Percentiles rank a stretch among this genome's conserved stretches.
Conservation (phyloP, 169 alveolate species). For the Plasmodium yoelii region DNA sequence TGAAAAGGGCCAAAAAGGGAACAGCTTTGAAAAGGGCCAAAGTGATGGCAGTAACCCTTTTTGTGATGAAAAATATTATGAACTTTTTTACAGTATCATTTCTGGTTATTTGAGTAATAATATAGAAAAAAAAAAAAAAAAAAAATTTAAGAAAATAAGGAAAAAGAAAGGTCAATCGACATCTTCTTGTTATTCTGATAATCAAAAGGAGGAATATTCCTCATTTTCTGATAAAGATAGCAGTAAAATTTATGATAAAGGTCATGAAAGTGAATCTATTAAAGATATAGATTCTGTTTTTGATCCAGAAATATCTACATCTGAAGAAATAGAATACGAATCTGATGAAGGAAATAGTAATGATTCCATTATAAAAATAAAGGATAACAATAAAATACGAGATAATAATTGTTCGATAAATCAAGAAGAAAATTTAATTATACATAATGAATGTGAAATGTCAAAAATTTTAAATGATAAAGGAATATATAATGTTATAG, state of each 20-base stretch:
- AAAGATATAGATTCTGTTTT: background rate
- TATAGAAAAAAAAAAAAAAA: conserved; percentile 10
- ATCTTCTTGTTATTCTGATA: too few relatives aligned
- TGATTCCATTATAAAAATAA: background rate
- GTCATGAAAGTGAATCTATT: background rate
- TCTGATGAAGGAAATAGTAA: background rate
- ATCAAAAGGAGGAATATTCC: background rate
- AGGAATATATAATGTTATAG: conserved; percentile 8
- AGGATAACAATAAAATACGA: background rate
- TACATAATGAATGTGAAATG: too few relatives aligned
- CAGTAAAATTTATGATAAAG: background rate
- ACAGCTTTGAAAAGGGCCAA: background rate
- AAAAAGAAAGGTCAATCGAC: background rate
- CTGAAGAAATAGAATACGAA: too few relatives aligned
- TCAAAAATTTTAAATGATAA: conserved; percentile 1
- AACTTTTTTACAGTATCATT: conserved; percentile 29
- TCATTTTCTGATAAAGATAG: background rate
- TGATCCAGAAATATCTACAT: background rate
- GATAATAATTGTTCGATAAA: background rate
- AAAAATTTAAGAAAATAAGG: background rate
- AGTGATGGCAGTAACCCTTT: background rate
- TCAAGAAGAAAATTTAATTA: background rate
- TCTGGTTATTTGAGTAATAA: conserved; percentile 15
- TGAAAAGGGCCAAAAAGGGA: too few relatives aligned
- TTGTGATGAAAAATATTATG: conserved; percentile 37